Percentiles rank a stretch among this genome's conserved stretches.
These are phyloP conservation scores for Phytophthora sansomeana DNA, from an alignment of 352 stramenopile species.

Conservation along the genomic window DNA sequence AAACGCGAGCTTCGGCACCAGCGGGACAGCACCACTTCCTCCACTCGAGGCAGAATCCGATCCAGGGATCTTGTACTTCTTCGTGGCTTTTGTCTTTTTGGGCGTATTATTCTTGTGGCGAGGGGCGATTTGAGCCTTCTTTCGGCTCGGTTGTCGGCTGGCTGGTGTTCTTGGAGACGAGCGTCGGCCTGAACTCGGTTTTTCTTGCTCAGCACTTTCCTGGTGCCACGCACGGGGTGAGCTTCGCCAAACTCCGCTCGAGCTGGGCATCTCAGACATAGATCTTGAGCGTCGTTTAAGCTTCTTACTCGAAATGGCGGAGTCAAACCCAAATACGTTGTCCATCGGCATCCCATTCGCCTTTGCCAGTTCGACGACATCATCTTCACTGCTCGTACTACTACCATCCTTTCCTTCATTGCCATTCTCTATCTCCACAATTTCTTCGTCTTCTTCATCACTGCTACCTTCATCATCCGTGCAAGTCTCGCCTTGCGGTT, in stretches of 20 bases:
- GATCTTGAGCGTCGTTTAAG: conserved; percentile 52
- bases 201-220: conserved; percentile 14
- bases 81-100: conserved; percentile 22
- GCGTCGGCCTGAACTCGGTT: conserved; percentile 6
- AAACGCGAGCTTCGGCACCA: conserved; percentile 76
- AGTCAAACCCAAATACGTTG: conserved; percentile 45
- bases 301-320: conserved; percentile 30
- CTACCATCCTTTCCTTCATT: conserved; percentile 26
- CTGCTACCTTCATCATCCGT: conserved; percentile 48
- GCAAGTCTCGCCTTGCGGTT: conserved; percentile 32
- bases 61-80: conserved; percentile 26
- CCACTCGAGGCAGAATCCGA: conserved; percentile 17
- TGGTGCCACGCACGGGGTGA: conserved; percentile 13
- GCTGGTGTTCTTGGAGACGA: conserved; percentile 12
- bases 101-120: conserved; percentile 34
- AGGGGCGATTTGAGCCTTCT: conserved; percentile 15
- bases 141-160: conserved; percentile 15
- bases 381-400: conserved; percentile 27
- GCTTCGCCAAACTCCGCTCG: conserved; percentile 26
- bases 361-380: conserved; percentile 5
- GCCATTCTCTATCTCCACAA: conserved; percentile 25
- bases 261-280: conserved; percentile 48
- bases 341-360: conserved; percentile 14
- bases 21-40: conserved; percentile 15
- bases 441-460: conserved; percentile 55